Conservation (phyloP, 495 filamentous ascomycete species). For the Cudoniella acicularis region DNA sequence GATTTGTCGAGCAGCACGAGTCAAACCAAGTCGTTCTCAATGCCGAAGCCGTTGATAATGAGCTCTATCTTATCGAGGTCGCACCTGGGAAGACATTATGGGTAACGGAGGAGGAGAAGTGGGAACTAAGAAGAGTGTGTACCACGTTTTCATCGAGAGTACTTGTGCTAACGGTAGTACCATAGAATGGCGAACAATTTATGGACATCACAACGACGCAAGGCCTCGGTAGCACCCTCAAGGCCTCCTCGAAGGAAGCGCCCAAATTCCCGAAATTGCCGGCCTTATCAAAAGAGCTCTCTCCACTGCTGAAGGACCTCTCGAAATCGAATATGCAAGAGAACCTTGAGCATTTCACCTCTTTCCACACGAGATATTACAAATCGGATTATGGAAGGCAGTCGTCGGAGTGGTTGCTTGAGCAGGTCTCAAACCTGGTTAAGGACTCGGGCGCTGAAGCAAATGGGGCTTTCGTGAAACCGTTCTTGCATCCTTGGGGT, state of each 20-base stretch:
- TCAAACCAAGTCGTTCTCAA: conserved; percentile 34
- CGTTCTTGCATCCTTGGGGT: conserved; percentile 82
- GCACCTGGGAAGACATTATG: conserved; percentile 76
- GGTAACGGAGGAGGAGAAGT: conserved; percentile 94
- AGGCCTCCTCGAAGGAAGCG: conserved; percentile 35
- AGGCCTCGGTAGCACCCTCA: conserved; percentile 50
- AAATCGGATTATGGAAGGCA: conserved; percentile 80
- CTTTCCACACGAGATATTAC: conserved; percentile 87
- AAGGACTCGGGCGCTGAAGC: conserved; percentile 63
- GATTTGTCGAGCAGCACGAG: conserved; percentile 49
- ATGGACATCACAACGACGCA: conserved; percentile 85
- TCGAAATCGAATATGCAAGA: conserved; percentile 72
- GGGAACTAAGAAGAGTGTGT: conserved; percentile 78
- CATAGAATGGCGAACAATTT: conserved; percentile 78
- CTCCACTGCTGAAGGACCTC: conserved; percentile 61
- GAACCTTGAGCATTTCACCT: conserved; percentile 73
- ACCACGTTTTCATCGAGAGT: not conserved
- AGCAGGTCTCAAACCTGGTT: conserved; percentile 70
- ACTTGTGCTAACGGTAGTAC: not conserved
- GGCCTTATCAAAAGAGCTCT: conserved; percentile 60
- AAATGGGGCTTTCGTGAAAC: conserved; percentile 62
- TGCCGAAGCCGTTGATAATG: conserved; percentile 25
- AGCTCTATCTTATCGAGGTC: conserved; percentile 75
- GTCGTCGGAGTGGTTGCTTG: conserved; percentile 84
- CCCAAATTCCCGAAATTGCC: conserved; percentile 66